Percentiles rank a stretch among this genome's conserved stretches.
Conservation (phyloP, 2,329 filamentous ascomycete genomes). For the Xylariaceae sp. region DNA sequence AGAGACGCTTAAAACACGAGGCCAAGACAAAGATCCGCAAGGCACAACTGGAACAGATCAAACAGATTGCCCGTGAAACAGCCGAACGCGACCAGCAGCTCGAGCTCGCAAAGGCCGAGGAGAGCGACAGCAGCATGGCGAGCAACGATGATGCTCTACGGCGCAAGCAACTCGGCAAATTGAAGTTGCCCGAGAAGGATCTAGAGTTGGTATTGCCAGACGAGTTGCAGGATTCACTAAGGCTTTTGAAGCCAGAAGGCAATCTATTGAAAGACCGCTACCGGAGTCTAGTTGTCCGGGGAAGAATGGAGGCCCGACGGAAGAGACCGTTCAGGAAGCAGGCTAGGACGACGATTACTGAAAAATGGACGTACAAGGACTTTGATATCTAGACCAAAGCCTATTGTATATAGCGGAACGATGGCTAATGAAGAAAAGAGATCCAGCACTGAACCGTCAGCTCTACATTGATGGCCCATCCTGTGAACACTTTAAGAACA, state of each 20-base stretch:
- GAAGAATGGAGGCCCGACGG: slow-evolving; percentile 81
- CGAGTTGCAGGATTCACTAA: slow-evolving; percentile 75
- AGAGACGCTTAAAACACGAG: slow-evolving; percentile 71
- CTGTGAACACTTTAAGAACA: too few relatives aligned
- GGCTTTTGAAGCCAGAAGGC: slow-evolving; percentile 88
- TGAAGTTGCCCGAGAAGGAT: slow-evolving; percentile 70
- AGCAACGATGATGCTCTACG: slow-evolving; percentile 60
- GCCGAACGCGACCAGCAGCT: slow-evolving; percentile 51
- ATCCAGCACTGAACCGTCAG: too few relatives aligned
- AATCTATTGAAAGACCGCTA: slow-evolving; percentile 91
- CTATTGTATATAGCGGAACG: not conserved
- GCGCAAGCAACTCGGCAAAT: slow-evolving; percentile 69
- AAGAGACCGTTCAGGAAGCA: slow-evolving; percentile 79
- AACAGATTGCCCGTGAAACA: slow-evolving; percentile 64
- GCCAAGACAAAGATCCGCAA: slow-evolving; percentile 69
- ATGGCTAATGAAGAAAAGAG: too few relatives aligned
- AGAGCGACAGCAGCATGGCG: slow-evolving; percentile 45
- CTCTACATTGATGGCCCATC: too few relatives aligned
- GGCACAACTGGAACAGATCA: slow-evolving; percentile 67
- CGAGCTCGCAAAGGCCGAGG: slow-evolving; percentile 40
- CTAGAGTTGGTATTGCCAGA: slow-evolving; percentile 79
- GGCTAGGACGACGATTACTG: slow-evolving; percentile 73
- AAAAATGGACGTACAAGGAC: slow-evolving; percentile 99
- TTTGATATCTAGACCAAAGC: slow-evolving; percentile 54
- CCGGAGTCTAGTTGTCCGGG: slow-evolving; percentile 79